These are phyloP conservation scores for Rhizomucor pusillus DNA, from an alignment of 371 early-diverging fungal genomes.

Conservation along the genomic window DNA sequence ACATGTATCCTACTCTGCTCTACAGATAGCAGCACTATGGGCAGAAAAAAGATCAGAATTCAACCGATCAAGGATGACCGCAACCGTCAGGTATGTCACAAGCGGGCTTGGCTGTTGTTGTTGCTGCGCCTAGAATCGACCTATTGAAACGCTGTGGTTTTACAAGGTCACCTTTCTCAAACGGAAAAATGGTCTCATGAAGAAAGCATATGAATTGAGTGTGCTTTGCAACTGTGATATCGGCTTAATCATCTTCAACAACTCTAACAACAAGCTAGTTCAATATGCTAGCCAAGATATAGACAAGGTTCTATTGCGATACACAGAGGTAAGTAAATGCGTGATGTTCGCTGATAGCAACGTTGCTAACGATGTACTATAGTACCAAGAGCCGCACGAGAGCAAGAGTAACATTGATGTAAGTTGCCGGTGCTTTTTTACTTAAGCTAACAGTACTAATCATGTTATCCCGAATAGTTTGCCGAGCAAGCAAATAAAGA, in stretches of 20 bases:
- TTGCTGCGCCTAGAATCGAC: conserved; percentile 2
- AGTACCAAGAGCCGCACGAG: conserved; percentile 69
- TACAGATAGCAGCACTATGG: conserved; percentile 58
- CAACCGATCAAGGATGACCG: conserved; percentile 92
- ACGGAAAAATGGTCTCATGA: conserved; percentile 98
- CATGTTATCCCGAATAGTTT: too few relatives aligned
- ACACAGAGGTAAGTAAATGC: conserved; percentile 69
- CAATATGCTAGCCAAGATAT: conserved; percentile 92
- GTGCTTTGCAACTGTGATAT: conserved; percentile 98
- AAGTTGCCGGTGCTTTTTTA: conserved; percentile 12
- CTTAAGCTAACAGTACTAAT: not conserved
- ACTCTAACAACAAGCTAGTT: conserved; percentile 84
- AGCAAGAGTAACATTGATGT: conserved; percentile 64
- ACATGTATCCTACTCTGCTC: not conserved
- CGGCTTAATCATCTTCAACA: conserved; percentile 88
- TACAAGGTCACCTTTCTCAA: conserved; percentile 93
- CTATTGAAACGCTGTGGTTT: too few relatives aligned
- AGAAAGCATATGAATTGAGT: conserved; percentile 98
- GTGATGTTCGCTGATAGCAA: not conserved
- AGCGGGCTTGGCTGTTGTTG: not conserved
- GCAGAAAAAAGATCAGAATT: conserved; percentile 96
- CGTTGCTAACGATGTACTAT: not conserved
- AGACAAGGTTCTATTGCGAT: conserved; percentile 86
- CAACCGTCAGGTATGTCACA: conserved; percentile 77
- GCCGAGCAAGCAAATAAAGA: not conserved